Percentiles rank a stretch among this genome's conserved stretches.
Conservation (phyloP, 2,329 filamentous ascomycete genomes). For the Claviceps africana region DNA sequence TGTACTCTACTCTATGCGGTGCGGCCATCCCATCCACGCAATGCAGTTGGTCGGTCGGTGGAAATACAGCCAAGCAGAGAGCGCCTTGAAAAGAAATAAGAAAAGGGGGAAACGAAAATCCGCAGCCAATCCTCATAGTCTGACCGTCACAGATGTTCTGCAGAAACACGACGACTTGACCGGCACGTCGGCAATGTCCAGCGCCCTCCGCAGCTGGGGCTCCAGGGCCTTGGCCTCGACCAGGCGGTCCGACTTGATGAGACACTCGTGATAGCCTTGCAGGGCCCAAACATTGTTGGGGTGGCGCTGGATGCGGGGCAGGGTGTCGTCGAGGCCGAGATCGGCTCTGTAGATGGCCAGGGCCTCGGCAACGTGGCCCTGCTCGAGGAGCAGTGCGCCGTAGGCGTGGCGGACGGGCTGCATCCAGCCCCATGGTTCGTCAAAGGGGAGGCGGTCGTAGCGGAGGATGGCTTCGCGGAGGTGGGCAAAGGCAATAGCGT, state of each 20-base stretch:
- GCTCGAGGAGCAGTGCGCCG: constrained; percentile 55
- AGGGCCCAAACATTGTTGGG: constrained; percentile 64
- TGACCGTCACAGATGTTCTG: constrained; percentile 8
- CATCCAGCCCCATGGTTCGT: constrained; percentile 73
- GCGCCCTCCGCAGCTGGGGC: constrained; percentile 34
- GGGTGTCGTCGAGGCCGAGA: constrained; percentile 41
- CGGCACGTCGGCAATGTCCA: constrained; percentile 46
- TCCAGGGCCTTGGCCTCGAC: constrained; percentile 22
- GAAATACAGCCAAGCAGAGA: too few relatives aligned
- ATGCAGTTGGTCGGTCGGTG: too few relatives aligned
- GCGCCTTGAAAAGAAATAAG: neutral
- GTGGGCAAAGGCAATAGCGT: constrained; percentile 42
- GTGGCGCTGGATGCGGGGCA: constrained; percentile 52
- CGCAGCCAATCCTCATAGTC: constrained; percentile 6
- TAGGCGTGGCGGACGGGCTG: constrained; percentile 58
- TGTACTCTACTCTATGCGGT: too few relatives aligned
- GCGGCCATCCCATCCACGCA: too few relatives aligned
- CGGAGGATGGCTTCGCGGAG: constrained; percentile 42
- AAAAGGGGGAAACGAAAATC: neutral
- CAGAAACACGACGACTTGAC: constrained; percentile 25
- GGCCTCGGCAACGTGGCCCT: constrained; percentile 43
- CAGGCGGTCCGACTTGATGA: constrained; percentile 34
- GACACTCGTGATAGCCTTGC: constrained; percentile 59
- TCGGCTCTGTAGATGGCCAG: constrained; percentile 45
- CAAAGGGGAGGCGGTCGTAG: constrained; percentile 52